phyloP scores from a whole-genome alignment of 441 rosid genomes.

The Gossypium schwendimanii region DNA sequence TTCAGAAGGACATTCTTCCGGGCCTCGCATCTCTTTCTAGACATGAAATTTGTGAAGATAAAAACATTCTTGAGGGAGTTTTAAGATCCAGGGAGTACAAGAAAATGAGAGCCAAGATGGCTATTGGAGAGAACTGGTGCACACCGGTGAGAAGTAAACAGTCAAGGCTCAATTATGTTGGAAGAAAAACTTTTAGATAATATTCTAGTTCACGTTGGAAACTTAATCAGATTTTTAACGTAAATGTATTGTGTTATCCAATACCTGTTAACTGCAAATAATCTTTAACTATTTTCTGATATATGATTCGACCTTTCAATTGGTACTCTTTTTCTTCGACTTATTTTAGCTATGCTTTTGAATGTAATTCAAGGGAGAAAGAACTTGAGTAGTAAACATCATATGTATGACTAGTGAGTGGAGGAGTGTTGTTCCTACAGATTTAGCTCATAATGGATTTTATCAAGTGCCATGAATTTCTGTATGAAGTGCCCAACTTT shows the following conservation, averaged over 20 bases:
- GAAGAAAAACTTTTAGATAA: conserved; percentile 22
- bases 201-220: conserved; percentile 10
- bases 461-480: no score
- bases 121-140: conserved; percentile 29
- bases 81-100: conserved; percentile 76
- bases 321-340: background rate
- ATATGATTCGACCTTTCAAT: background rate
- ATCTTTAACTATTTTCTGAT: background rate
- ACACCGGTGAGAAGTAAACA: conserved; percentile 30
- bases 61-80: conserved; percentile 62
- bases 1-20: conserved; percentile 72
- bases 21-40: conserved; percentile 61
- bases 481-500: no score
- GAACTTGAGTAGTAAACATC: background rate
- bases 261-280: background rate
- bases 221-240: conserved; percentile 6
- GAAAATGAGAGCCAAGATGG: conserved; percentile 45
- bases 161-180: conserved; percentile 24
- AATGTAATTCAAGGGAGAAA: background rate
- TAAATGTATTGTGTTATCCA: background rate
- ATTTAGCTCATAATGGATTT: no score
- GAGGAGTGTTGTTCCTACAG: no score
- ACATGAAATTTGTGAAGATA: conserved; percentile 67
- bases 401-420: no score
- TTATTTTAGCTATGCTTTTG: background rate